These are phyloP conservation scores for Coemansia sp. DNA, from an alignment of 192 early-diverging fungal genomes.

Conservation along the genomic window DNA sequence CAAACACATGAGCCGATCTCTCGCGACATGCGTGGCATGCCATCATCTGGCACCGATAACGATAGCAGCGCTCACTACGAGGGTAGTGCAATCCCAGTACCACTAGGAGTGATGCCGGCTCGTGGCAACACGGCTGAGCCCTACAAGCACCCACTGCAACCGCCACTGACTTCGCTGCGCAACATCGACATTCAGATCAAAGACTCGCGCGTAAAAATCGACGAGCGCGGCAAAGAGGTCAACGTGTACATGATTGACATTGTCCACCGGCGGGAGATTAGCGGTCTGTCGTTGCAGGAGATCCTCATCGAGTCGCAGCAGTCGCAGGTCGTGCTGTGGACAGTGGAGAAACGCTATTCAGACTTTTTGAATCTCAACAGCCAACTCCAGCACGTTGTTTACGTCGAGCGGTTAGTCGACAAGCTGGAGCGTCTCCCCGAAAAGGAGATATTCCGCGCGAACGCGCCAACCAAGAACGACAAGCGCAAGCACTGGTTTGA, in stretches of 20 bases:
- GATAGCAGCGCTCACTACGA: background rate
- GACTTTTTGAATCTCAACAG: constrained; percentile 84
- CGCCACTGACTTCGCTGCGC: constrained; percentile 51
- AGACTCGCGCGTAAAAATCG: constrained; percentile 65
- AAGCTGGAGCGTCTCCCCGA: constrained; percentile 81
- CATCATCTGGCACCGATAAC: background rate
- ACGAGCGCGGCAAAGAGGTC: constrained; percentile 80
- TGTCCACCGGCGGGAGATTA: constrained; percentile 40
- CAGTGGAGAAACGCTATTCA: constrained; percentile 83
- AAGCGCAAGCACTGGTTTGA: constrained; percentile 86
- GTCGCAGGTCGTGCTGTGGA: constrained; percentile 70
- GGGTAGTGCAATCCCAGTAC: background rate
- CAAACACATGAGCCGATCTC: background rate
- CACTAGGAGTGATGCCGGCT: background rate
- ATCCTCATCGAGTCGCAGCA: constrained; percentile 49
- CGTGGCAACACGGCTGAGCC: background rate
- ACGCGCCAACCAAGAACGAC: constrained; percentile 85
- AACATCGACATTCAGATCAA: constrained; percentile 58
- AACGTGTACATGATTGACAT: constrained; percentile 58
- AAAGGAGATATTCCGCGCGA: constrained; percentile 77
- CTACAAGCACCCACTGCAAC: constrained; percentile 11
- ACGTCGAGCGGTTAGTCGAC: constrained; percentile 42
- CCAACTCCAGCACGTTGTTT: constrained; percentile 63
- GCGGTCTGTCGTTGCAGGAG: constrained; percentile 54
- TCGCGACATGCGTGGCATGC: background rate